phyloP scores from a whole-genome alignment of 1,139 yeast genomes.

The Nakaseomyces glabratus region DNA sequence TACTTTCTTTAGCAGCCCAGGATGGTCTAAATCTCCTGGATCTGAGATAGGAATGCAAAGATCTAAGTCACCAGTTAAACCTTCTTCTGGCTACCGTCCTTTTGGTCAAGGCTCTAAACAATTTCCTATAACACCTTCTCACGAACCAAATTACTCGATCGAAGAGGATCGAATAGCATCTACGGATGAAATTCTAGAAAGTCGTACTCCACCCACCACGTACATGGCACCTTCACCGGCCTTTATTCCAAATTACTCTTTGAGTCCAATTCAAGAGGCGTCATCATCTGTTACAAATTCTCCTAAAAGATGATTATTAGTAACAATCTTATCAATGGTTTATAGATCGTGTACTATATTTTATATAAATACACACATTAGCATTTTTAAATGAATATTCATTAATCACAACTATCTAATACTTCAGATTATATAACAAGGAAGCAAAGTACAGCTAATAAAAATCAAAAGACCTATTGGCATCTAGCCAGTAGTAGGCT shows the following conservation, averaged over 20 bases:
- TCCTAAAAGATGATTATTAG: slow-evolving; percentile 14
- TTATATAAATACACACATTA: neutral
- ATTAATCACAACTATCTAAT: no score
- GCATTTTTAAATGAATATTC: slow-evolving; percentile 6
- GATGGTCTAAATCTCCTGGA: slow-evolving; percentile 3
- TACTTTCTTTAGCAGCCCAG: slow-evolving; percentile 38
- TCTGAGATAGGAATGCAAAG: slow-evolving; percentile 6
- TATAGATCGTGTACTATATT: no score
- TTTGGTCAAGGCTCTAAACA: no score
- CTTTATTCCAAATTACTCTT: slow-evolving; percentile 18
- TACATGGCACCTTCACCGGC: slow-evolving; percentile 22
- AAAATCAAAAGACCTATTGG: no score
- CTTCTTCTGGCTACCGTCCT: no score
- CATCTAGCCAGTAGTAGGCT: no score
- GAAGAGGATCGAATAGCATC: no score
- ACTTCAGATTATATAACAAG: no score
- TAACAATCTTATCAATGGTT: no score
- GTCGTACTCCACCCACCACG: slow-evolving; percentile 17
- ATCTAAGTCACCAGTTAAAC: slow-evolving; percentile 8
- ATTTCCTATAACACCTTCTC: no score
- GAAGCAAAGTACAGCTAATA: no score
- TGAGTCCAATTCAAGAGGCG: slow-evolving; percentile 31
- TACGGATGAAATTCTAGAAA: slow-evolving; percentile 7
- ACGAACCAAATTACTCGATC: no score
- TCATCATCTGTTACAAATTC: slow-evolving; percentile 26